Evolutionary conservation across 2,329 filamentous ascomycete species (phyloP), one percentile per base, ranked within the genome.

Genomic region (Cladosporium sp.): DNA sequence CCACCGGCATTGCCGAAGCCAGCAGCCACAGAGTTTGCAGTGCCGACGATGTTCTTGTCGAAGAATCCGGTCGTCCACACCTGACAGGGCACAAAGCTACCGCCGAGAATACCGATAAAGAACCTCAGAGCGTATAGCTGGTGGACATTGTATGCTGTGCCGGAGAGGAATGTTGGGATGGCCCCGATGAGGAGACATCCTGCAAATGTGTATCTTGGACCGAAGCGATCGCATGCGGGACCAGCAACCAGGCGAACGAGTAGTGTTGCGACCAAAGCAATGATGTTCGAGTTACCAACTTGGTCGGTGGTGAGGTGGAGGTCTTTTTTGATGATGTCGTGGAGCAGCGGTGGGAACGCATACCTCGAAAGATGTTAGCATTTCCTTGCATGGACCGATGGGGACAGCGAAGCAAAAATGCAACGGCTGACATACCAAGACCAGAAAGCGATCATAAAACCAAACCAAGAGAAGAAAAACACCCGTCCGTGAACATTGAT

Each of bases 1-100:
- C 90, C 91, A 54, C 91, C 90, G 22, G 88, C 81, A 62, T 95
- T 95, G 48, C 90, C 91, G 74, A 87, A 85, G 11, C 91, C 91
- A 40, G 84, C 91, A 1, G 89, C 85, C 14, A 95, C 72, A 2
- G 89, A 86, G 66, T 95, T 96, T 56, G 89, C 88, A 5, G 88
- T 91, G 44, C 91, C 91, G 14, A 95, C 86, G 22, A 95, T 79
- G 63, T 91, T 93, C 74, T 91, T 93, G 72, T 96, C 90, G 68
- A 89, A 95, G 76, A 95, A 95, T 0, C 85, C 89, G 0, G 89
- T 95, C 9, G 86, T 88, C 89, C 90, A 95, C 6, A 95, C 91
- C 67, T 95, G 89, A 68, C 89, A 95, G 10, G 87, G 87, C 0
- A 92, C 87, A 62, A 92, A 92, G 1, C 82, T 81, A 2, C 84